A percentile compares a stretch with the other conserved stretches of the same genome.
phyloP scores from a whole-genome alignment of 2,329 filamentous ascomycete genomes.

The Penicillium glabrum region DNA sequence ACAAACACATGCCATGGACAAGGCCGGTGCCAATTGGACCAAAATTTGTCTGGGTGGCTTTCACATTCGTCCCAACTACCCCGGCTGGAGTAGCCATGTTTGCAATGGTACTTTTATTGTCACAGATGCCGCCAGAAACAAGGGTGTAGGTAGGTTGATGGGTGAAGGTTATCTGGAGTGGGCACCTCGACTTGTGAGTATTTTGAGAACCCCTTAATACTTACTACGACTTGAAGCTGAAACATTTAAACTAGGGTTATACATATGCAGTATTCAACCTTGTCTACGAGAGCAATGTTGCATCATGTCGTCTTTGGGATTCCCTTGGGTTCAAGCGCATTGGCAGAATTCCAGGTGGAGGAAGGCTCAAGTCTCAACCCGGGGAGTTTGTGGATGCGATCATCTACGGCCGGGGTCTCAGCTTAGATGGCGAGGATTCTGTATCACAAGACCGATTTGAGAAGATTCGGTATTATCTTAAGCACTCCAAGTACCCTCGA shows the following conservation, averaged over 20 bases:
- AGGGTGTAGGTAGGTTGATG: conserved; percentile 73
- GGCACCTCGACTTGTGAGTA: conserved; percentile 62
- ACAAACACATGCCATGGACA: conserved; percentile 52
- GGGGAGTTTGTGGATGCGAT: conserved; percentile 71
- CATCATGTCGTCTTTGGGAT: conserved; percentile 88
- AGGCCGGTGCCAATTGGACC: conserved; percentile 68
- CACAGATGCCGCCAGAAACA: conserved; percentile 70
- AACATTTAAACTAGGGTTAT: conserved; percentile 60
- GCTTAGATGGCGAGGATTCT: conserved; percentile 71
- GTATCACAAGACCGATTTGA: conserved; percentile 96
- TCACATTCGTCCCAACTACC: conserved; percentile 93
- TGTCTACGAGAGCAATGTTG: conserved; percentile 91
- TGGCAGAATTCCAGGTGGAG: conserved; percentile 73
- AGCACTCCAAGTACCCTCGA: conserved; percentile 88
- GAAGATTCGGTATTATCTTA: conserved; percentile 97
- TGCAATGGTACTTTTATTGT: conserved; percentile 77
- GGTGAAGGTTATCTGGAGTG: conserved; percentile 75
- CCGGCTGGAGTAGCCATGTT: conserved; percentile 83
- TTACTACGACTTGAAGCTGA: conserved; percentile 39
- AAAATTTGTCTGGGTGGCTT: conserved; percentile 84
- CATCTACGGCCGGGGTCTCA: conserved; percentile 68
- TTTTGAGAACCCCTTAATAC: not conserved
- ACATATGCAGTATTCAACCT: conserved; percentile 92
- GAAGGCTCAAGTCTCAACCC: conserved; percentile 67
- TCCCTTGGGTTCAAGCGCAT: conserved; percentile 90